These are phyloP conservation scores for Drechslerella coelobrocha DNA, from an alignment of 2,329 filamentous ascomycete genomes.

Conservation along the genomic window DNA sequence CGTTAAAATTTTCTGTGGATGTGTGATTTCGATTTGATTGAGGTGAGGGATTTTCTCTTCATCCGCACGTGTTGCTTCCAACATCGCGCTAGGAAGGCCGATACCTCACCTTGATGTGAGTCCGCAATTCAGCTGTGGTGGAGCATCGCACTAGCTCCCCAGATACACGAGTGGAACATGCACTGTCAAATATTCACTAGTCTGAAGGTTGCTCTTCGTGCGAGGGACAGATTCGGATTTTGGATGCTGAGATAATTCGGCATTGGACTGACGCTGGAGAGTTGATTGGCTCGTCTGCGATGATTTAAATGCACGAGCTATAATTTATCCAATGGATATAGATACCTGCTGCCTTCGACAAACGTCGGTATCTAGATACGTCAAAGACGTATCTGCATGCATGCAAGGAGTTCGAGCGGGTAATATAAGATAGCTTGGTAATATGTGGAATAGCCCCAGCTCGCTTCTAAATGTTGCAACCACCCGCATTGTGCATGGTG, in stretches of 20 bases:
- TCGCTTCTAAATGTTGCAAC: too few species aligned
- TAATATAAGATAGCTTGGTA: too few species aligned
- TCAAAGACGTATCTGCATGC: too few species aligned
- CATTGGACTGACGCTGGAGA: neutral
- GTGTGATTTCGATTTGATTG: neutral
- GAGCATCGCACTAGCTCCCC: neutral
- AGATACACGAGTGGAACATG: neutral
- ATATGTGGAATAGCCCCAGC: too few species aligned
- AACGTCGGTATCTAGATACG: too few species aligned
- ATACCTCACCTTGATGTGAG: neutral
- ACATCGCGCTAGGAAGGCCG: slow-evolving; percentile 2
- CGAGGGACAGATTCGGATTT: neutral
- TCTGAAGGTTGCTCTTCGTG: neutral
- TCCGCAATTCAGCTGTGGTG: too few species aligned
- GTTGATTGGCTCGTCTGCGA: neutral
- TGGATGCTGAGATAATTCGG: neutral
- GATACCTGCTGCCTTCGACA: neutral
- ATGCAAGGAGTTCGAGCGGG: too few species aligned
- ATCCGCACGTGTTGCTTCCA: slow-evolving; percentile 17
- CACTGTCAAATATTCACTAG: too few species aligned
- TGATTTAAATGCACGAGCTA: neutral
- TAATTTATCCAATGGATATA: neutral
- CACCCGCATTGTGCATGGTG: too few species aligned
- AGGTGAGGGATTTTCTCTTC: slow-evolving; percentile 48
- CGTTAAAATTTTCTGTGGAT: neutral